Evolutionary conservation across 2,329 filamentous ascomycete species (phyloP).

Genomic region (Beauveria sp.): DNA sequence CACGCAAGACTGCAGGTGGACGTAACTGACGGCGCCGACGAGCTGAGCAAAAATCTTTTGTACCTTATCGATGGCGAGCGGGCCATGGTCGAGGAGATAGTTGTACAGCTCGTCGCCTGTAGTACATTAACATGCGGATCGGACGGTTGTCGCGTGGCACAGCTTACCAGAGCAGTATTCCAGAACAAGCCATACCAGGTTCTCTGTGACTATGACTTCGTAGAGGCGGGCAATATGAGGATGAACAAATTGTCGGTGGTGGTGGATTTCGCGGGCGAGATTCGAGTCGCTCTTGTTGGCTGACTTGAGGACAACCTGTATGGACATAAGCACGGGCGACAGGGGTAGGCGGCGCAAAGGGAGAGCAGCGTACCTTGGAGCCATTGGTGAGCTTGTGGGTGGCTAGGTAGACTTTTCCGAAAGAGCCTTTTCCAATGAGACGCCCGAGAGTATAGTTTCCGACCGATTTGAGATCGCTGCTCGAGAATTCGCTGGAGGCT

Average conservation of each 20-base stretch:
- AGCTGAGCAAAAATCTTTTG: constrained; percentile 95
- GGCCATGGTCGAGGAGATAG: constrained; percentile 80
- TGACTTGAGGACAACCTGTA: constrained; percentile 92
- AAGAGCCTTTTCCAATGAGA: constrained; percentile 94
- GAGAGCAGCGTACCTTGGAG: constrained; percentile 64
- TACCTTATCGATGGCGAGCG: constrained; percentile 75
- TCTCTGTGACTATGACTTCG: constrained; percentile 96
- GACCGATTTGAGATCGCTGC: constrained; percentile 81
- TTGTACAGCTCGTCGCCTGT: constrained; percentile 94
- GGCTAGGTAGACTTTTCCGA: constrained; percentile 96
- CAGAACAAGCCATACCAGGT: constrained; percentile 87
- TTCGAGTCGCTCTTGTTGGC: constrained; percentile 95
- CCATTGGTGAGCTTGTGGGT: constrained; percentile 97
- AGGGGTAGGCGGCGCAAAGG: neutral
- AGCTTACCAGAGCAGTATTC: constrained; percentile 84
- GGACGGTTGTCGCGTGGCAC: neutral
- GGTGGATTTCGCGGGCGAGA: constrained; percentile 93
- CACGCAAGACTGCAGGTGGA: constrained; percentile 90
- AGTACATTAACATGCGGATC: neutral
- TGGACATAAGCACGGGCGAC: neutral
- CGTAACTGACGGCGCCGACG: constrained; percentile 88
- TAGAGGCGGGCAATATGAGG: constrained; percentile 95
- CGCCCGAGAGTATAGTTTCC: constrained; percentile 90
- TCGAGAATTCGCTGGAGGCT: constrained; percentile 79
- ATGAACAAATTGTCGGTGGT: constrained; percentile 95